Evolutionary conservation across 1,284 basidiomycete species (phyloP).

Genomic region (Leccinum griseonigrum): DNA sequence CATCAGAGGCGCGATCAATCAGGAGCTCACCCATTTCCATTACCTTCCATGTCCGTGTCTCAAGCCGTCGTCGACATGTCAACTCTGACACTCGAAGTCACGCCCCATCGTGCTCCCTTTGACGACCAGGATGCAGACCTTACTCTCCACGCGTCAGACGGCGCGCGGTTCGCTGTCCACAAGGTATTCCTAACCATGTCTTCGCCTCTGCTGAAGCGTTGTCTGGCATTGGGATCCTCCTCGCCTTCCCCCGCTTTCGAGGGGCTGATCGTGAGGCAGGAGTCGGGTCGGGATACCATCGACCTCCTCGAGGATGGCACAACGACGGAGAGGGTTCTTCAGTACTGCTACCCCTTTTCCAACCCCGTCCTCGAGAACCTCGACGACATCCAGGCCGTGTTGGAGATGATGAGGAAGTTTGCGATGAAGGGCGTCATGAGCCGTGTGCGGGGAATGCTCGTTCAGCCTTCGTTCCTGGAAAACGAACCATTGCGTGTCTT

Average conservation of each 20-base stretch:
- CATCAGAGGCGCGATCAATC: slow-evolving; percentile 19
- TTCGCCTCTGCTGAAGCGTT: slow-evolving; percentile 31
- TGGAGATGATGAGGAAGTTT: slow-evolving; percentile 35
- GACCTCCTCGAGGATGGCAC: slow-evolving; percentile 27
- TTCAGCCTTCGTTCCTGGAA: slow-evolving; percentile 26
- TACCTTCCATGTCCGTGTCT: slow-evolving; percentile 29
- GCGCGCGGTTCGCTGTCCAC: slow-evolving; percentile 31
- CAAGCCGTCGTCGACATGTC: slow-evolving; percentile 25
- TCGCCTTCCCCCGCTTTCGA: slow-evolving; percentile 29
- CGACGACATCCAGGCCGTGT: slow-evolving; percentile 33
- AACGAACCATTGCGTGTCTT: slow-evolving; percentile 32
- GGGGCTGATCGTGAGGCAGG: slow-evolving; percentile 24
- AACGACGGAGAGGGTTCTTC: slow-evolving; percentile 34
- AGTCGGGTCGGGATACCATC: slow-evolving; percentile 25
- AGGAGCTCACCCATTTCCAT: slow-evolving; percentile 14
- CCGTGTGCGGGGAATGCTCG: slow-evolving; percentile 24
- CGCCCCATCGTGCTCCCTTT: slow-evolving; percentile 27
- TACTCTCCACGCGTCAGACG: slow-evolving; percentile 32
- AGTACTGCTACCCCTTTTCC: slow-evolving; percentile 32
- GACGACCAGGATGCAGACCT: slow-evolving; percentile 34
- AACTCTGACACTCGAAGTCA: slow-evolving; percentile 28
- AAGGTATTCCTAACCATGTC: slow-evolving; percentile 31
- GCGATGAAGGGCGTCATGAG: slow-evolving; percentile 33
- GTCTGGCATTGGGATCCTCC: slow-evolving; percentile 24
- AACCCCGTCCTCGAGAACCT: slow-evolving; percentile 31